A percentile compares a stretch with the other conserved stretches of the same genome.
These are phyloP conservation scores for Elsinoe arachidis DNA, from an alignment of 2,329 filamentous ascomycete genomes.

Conservation along the genomic window DNA sequence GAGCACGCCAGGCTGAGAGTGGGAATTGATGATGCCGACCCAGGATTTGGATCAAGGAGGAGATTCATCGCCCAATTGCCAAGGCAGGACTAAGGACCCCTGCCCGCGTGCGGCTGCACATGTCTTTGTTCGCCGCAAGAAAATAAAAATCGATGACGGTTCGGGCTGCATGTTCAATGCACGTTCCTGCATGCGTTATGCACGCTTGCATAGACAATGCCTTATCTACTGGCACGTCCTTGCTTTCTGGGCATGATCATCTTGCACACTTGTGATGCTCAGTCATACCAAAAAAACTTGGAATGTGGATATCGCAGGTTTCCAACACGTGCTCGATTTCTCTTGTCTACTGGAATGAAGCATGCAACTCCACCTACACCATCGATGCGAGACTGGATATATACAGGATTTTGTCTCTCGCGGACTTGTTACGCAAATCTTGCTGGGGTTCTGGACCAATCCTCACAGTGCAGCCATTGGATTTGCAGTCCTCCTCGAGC, in stretches of 20 bases:
- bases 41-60: neutral
- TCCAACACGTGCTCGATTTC: too few relatives aligned
- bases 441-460: too few relatives aligned
- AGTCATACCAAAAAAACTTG: too few relatives aligned
- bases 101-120: constrained; percentile 3
- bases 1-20: neutral
- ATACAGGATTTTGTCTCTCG: neutral
- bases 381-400: neutral
- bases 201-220: neutral
- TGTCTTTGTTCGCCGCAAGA: neutral
- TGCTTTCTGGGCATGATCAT: neutral
- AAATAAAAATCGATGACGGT: neutral
- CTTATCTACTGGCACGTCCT: neutral
- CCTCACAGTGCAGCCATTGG: too few relatives aligned
- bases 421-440: neutral
- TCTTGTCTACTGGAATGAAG: too few relatives aligned
- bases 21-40: neutral
- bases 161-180: neutral
- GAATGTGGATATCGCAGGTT: too few relatives aligned
- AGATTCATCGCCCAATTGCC: neutral
- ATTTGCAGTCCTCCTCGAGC: too few relatives aligned
- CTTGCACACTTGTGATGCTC: neutral
- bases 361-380: too few relatives aligned
- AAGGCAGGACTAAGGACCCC: neutral
- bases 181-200: constrained; percentile 1